Conservation (phyloP, 2,329 filamentous ascomycete genomes). For the Sclerotinia minor region DNA sequence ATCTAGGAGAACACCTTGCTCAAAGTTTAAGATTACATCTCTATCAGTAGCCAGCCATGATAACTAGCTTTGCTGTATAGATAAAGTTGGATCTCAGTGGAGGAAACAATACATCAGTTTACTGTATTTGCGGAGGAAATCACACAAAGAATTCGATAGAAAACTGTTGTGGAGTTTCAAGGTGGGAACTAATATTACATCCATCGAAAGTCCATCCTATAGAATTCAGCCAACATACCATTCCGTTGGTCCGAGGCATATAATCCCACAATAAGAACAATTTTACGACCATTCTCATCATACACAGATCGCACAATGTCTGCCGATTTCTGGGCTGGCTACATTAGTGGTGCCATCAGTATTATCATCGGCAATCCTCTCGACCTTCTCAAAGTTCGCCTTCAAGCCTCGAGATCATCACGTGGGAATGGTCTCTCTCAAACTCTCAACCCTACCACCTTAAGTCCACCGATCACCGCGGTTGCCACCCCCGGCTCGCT, state of each 20-base stretch:
- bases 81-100: background rate
- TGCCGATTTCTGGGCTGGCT: slow-evolving; percentile 90
- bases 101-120: background rate
- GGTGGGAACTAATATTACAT: background rate
- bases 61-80: background rate
- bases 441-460: slow-evolving; percentile 25
- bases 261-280: slow-evolving; percentile 9
- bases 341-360: slow-evolving; percentile 79
- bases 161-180: no score
- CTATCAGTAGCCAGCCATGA: background rate
- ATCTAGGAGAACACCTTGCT: no score
- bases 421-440: slow-evolving; percentile 18
- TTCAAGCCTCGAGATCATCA: slow-evolving; percentile 62
- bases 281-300: background rate
- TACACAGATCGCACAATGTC: slow-evolving; percentile 35
- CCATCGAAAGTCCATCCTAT: background rate
- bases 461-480: slow-evolving; percentile 38
- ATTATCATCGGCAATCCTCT: slow-evolving; percentile 90
- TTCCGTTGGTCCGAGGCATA: slow-evolving; percentile 7
- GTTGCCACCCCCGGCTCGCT: slow-evolving; percentile 46
- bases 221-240: background rate
- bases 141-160: background rate
- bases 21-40: background rate
- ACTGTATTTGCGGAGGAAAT: background rate
- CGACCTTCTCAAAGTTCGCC: slow-evolving; percentile 74